Conservation (phyloP, 169 alveolate species). For the Babesia ovata region DNA sequence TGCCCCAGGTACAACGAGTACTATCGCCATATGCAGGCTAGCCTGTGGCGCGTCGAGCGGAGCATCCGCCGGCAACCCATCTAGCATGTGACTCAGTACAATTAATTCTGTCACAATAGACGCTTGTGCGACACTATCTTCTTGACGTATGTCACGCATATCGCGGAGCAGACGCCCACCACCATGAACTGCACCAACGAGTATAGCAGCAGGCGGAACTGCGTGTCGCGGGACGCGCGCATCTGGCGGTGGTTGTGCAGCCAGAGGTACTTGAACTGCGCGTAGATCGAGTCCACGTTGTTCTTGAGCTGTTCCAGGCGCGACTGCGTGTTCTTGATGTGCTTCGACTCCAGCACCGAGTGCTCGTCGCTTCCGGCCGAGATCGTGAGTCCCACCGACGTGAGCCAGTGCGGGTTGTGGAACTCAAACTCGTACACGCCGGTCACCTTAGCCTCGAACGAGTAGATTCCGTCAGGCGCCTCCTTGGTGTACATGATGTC, state of each 20-base stretch:
- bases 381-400: slow-evolving; percentile 56
- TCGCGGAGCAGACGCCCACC: slow-evolving; percentile 54
- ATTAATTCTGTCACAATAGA: slow-evolving; percentile 17
- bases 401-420: slow-evolving; percentile 65
- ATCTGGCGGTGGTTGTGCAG: slow-evolving; percentile 64
- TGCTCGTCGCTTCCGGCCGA: slow-evolving; percentile 69
- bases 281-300: slow-evolving; percentile 61
- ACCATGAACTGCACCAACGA: slow-evolving; percentile 53
- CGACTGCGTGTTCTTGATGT: slow-evolving; percentile 50
- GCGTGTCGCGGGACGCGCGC: slow-evolving; percentile 59
- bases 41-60: slow-evolving; percentile 13
- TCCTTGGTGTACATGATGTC: slow-evolving; percentile 43
- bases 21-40: slow-evolving; percentile 44
- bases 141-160: slow-evolving; percentile 62
- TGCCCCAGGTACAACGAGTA: slow-evolving; percentile 36
- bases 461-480: slow-evolving; percentile 59
- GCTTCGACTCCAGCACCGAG: slow-evolving; percentile 61
- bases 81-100: neutral
- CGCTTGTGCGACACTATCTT: slow-evolving; percentile 65
- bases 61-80: neutral
- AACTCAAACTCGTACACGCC: slow-evolving; percentile 61
- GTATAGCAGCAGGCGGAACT: slow-evolving; percentile 53
- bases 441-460: slow-evolving; percentile 55
- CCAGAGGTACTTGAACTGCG: slow-evolving; percentile 70
- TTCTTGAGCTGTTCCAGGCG: slow-evolving; percentile 46